Conservation (phyloP, 1,284 basidiomycete species). For the Pseudozyma sp. region DNA sequence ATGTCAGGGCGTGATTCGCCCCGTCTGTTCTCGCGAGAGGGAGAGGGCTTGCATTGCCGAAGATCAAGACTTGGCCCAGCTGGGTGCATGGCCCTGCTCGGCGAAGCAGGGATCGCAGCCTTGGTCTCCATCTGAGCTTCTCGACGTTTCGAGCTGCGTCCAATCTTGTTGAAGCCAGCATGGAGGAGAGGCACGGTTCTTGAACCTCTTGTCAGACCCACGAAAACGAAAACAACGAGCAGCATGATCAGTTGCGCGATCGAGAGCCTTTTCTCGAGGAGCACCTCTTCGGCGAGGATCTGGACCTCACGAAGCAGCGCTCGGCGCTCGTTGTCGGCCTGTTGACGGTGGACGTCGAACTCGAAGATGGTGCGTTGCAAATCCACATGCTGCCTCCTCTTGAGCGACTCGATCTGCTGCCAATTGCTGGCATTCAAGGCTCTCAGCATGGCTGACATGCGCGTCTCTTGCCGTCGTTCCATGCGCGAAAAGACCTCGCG, state of each 20-base stretch:
- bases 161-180: constrained; percentile 42
- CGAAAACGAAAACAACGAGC: constrained; percentile 81
- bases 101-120: constrained; percentile 11
- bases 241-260: constrained; percentile 84
- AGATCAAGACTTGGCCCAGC: constrained; percentile 8
- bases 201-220: constrained; percentile 83
- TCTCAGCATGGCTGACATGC: constrained; percentile 77
- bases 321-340: constrained; percentile 78
- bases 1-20: background rate
- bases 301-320: constrained; percentile 78
- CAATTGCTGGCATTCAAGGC: constrained; percentile 70
- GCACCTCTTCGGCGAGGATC: constrained; percentile 80
- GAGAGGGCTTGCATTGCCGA: constrained; percentile 1
- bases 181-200: constrained; percentile 59
- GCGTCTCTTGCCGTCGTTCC: constrained; percentile 70
- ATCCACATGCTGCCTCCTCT: constrained; percentile 69
- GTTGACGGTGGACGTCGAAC: constrained; percentile 77
- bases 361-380: constrained; percentile 77
- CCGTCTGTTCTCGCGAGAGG: constrained; percentile 1
- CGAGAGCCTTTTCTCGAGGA: constrained; percentile 83
- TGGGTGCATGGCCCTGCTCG: constrained; percentile 10
- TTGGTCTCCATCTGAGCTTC: constrained; percentile 16
- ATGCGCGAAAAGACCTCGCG: constrained; percentile 80
- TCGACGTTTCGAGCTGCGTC: constrained; percentile 24
- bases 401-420: constrained; percentile 71